phyloP scores from a whole-genome alignment of 257 asterid genomes.

The Plectranthus barbatus region DNA sequence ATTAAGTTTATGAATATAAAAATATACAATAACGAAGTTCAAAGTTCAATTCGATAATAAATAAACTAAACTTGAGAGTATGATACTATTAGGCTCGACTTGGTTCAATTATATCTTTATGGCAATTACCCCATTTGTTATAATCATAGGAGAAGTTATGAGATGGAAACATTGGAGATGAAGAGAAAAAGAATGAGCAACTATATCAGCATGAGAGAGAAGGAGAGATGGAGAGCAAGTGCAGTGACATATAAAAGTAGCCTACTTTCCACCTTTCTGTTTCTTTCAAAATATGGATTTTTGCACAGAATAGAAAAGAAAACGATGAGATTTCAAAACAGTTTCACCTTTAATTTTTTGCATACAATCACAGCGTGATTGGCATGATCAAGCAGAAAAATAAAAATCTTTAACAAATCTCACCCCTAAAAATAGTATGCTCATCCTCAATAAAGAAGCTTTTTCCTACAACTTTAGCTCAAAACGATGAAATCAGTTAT shows the following conservation, averaged over 20 bases:
- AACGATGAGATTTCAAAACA: not conserved
- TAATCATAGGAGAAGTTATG: no score
- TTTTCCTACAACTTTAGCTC: constrained; percentile 30
- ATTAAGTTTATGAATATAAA: no score
- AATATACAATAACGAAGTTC: no score
- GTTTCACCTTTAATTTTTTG: constrained; percentile 9
- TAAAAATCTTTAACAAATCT: constrained; percentile 13
- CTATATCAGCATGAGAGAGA: constrained; percentile 2
- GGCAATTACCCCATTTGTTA: no score
- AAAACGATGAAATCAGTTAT: constrained; percentile 16
- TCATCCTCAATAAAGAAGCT: constrained; percentile 7
- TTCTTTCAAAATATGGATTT: not conserved
- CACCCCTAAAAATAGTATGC: constrained; percentile 35
- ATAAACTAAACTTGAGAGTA: no score
- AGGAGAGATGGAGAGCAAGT: constrained; percentile 12
- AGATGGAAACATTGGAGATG: no score
- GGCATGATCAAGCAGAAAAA: constrained; percentile 2
- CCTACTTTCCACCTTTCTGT: constrained; percentile 8
- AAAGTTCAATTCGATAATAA: no score
- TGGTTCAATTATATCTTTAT: no score
- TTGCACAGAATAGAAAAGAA: constrained; percentile 1
- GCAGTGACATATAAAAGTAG: not conserved
- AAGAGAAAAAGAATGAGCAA: no score
- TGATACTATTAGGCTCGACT: no score
- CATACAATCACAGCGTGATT: constrained; percentile 22